Base-by-base conservation (phyloP, 768 basidiomycete genomes). In the Kwoniella sp. region DNA sequence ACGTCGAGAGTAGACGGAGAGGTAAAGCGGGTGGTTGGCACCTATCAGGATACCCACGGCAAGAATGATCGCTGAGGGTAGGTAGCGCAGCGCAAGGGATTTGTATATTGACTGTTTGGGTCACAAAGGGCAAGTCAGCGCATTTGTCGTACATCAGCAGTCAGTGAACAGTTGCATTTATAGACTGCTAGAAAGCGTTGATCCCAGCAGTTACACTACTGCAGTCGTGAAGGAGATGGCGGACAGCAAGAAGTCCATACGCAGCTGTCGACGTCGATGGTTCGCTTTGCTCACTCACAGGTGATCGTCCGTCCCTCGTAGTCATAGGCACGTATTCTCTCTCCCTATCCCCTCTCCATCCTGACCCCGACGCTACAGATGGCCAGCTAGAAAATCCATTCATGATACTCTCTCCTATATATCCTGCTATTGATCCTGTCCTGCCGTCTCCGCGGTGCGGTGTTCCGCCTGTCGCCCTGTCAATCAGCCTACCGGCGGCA, bases 1-100 rank as follows among this genome's bases (percentile, higher is more conserved):
- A 41, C 75, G 47, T 2, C 75, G 71, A 17, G 73, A 61, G 45
- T 77, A 77, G 38, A 77, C 61, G 9, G 72, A 75, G 12, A 75
- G 68, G 63, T 67, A 77, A 25, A 69, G 29, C 13, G 76, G 72
- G 48, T 68, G 71, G 31, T 74, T 66, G 31, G 55, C 51, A 12
- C 76, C 76, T 37, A 75, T 61, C 3, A 69, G 1, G 25, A 73
- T 63, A 12, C 76, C 76, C 12, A 67, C 11, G 12, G 23, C 28
- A 17, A 77, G 66, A 28, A 77, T 28, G 0, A 71, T n/a, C 5
- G 52, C 13, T 11, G 66, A 41, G 15, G 66, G 58, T 2, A 64
- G 63, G 55, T 38, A 54, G 12, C 55, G 45, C 25, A 51, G 25
- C 15, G 37, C 22, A 2, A 55, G 1, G 23, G 48, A 59, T 22